These are phyloP conservation scores for Syzygium jambos DNA, from an alignment of 345 rosid species.

Conservation along the genomic window DNA sequence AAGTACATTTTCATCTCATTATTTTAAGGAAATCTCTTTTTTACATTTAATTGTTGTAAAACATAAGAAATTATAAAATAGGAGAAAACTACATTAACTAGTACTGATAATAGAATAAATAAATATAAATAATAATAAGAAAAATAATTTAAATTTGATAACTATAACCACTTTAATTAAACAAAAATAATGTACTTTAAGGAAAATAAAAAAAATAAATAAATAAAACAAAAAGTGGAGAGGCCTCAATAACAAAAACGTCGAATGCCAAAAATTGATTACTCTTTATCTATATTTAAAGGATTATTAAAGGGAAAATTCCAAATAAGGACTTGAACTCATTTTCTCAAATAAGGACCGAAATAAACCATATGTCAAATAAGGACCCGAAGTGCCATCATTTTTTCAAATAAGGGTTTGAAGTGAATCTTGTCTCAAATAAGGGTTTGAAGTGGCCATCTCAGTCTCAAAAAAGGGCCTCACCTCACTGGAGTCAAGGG, in stretches of 20 bases:
- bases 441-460: no score
- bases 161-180: neutral
- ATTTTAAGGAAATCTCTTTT: neutral
- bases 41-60: neutral
- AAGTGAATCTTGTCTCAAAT: no score
- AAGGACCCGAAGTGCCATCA: no score
- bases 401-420: no score
- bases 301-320: neutral
- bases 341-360: no score
- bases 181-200: neutral
- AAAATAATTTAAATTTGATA: neutral
- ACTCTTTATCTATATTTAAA: neutral
- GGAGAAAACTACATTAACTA: neutral
- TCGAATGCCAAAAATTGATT: neutral
- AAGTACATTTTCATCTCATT: neutral
- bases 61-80: neutral
- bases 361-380: no score
- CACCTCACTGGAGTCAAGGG: no score
- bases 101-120: neutral
- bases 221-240: neutral
- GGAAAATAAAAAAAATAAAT: neutral
- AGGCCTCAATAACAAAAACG: neutral
- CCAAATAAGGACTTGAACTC: no score
- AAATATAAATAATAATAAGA: neutral
- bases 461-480: no score